These are phyloP conservation scores for Pestalotiopsis sp. DNA, from an alignment of 2,329 filamentous ascomycete species.

Conservation along the genomic window DNA sequence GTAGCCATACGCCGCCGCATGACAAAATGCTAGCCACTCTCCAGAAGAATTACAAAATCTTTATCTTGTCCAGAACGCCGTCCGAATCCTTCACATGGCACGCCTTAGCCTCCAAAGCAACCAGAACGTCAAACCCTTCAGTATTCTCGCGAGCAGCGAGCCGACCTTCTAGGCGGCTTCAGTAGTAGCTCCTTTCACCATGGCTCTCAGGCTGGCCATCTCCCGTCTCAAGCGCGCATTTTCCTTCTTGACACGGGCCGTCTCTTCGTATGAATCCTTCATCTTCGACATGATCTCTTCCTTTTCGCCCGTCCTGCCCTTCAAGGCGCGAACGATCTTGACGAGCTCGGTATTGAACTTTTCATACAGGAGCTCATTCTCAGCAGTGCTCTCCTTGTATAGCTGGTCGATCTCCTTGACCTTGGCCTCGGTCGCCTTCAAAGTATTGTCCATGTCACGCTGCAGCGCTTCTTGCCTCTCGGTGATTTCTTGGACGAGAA, in stretches of 20 bases:
- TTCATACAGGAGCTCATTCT: constrained; percentile 92
- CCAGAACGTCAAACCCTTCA: constrained; percentile 8
- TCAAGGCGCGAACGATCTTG: constrained; percentile 77
- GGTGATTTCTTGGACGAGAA: constrained; percentile 59
- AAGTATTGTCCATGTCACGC: constrained; percentile 70
- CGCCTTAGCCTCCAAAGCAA: constrained; percentile 3
- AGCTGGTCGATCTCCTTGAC: constrained; percentile 83
- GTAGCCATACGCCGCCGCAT: not conserved
- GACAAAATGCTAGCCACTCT: not conserved
- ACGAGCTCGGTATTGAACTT: constrained; percentile 90
- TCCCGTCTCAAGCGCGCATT: constrained; percentile 83
- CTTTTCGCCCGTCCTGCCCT: constrained; percentile 72
- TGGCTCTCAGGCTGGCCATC: constrained; percentile 68
- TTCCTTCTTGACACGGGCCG: constrained; percentile 78
- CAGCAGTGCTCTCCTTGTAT: constrained; percentile 80
- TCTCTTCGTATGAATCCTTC: constrained; percentile 76
- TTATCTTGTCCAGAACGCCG: not conserved
- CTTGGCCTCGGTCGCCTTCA: constrained; percentile 77
- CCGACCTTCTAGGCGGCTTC: constrained; percentile 15
- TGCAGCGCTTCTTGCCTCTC: constrained; percentile 66
- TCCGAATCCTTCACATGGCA: not conserved
- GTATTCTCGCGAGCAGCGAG: constrained; percentile 1
- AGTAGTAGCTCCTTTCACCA: constrained; percentile 45
- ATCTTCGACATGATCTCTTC: constrained; percentile 75
- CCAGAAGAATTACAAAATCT: not conserved